Evolutionary conservation across 2,329 filamentous ascomycete genomes (phyloP).

Genomic region (Claviceps humidiphila): DNA sequence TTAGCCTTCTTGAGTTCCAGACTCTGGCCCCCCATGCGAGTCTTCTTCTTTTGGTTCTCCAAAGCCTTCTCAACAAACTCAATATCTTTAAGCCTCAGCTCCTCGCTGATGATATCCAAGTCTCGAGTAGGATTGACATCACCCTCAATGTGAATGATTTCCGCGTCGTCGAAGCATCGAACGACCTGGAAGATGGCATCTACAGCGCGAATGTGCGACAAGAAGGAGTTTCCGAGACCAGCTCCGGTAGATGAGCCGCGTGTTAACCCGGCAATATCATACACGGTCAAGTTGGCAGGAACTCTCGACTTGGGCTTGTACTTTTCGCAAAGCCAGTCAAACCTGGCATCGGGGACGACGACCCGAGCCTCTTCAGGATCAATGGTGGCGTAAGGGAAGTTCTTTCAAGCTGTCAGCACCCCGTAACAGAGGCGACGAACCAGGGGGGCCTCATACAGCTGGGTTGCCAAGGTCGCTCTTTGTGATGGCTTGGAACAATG

Average conservation of each 20-base stretch:
- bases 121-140: slow-evolving; percentile 93
- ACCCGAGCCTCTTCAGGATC: slow-evolving; percentile 97
- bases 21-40: slow-evolving; percentile 81
- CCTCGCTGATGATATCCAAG: slow-evolving; percentile 91
- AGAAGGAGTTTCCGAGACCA: slow-evolving; percentile 92
- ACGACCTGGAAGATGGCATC: slow-evolving; percentile 98
- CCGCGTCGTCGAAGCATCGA: slow-evolving; percentile 93
- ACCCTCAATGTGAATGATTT: slow-evolving; percentile 98
- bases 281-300: slow-evolving; percentile 95
- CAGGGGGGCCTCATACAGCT: slow-evolving; percentile 49
- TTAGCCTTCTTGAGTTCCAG: slow-evolving; percentile 96
- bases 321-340: slow-evolving; percentile 88
- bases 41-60: slow-evolving; percentile 88
- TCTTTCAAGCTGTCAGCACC: slow-evolving; percentile 42
- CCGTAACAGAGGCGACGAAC: slow-evolving; percentile 21
- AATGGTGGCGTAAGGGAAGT: slow-evolving; percentile 98
- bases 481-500: slow-evolving; percentile 98
- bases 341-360: slow-evolving; percentile 89
- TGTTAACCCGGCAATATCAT: slow-evolving; percentile 95
- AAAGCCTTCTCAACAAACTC: slow-evolving; percentile 96
- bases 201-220: slow-evolving; percentile 96
- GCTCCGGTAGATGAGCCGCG: slow-evolving; percentile 93
- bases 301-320: slow-evolving; percentile 97
- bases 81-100: slow-evolving; percentile 94
- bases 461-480: slow-evolving; percentile 96